Evolutionary conservation across 1,139 yeast species (phyloP).

Genomic region (Protomyces inouyei): DNA sequence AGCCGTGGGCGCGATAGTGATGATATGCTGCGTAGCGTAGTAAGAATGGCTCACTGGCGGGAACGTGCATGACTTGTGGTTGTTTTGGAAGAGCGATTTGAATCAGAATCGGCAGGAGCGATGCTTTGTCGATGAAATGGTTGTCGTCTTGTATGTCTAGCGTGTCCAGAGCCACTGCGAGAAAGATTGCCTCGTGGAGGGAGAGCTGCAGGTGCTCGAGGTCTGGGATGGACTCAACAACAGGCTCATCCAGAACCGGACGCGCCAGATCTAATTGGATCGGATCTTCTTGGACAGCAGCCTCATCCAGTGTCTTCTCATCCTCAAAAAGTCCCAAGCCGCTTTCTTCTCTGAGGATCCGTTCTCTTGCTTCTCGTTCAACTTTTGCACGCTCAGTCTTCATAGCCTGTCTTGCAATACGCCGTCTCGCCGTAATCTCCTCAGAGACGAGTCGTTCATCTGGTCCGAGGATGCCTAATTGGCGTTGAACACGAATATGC

Average conservation of each 20-base stretch:
- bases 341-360: slow-evolving; percentile 31
- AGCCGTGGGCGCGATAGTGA: slow-evolving; percentile 80
- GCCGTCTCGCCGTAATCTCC: slow-evolving; percentile 67
- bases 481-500: slow-evolving; percentile 59
- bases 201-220: slow-evolving; percentile 69
- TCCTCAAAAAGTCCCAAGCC: slow-evolving; percentile 1
- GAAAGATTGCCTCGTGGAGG: slow-evolving; percentile 70
- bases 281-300: background rate
- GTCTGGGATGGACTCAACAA: slow-evolving; percentile 38
- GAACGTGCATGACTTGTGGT: background rate
- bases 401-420: slow-evolving; percentile 68
- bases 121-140: slow-evolving; percentile 28
- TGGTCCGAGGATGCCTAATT: slow-evolving; percentile 44
- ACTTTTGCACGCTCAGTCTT: slow-evolving; percentile 50
- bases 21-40: slow-evolving; percentile 70
- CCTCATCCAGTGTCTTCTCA: background rate
- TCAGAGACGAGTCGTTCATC: slow-evolving; percentile 52
- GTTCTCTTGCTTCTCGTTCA: slow-evolving; percentile 39
- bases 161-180: slow-evolving; percentile 51
- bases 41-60: slow-evolving; percentile 44
- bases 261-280: slow-evolving; percentile 19
- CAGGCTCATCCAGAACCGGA: slow-evolving; percentile 29
- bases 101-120: background rate
- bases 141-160: slow-evolving; percentile 36
- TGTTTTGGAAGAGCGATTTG: background rate